Evolutionary conservation across 176 grass and related monocot species (phyloP).

Genomic region (Themeda triandra): DNA sequence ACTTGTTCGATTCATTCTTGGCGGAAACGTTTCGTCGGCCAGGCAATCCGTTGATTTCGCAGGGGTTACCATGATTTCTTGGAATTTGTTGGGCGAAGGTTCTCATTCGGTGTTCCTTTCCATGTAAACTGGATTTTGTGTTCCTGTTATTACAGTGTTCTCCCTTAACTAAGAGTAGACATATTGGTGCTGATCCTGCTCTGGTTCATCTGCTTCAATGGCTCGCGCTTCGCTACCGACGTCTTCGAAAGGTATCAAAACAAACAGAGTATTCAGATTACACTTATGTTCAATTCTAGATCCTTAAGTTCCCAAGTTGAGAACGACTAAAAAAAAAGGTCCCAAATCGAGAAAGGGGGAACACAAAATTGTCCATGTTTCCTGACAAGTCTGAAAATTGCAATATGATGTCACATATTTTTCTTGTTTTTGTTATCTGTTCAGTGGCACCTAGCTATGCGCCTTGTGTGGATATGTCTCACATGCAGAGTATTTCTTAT

Average conservation of each 20-base stretch:
- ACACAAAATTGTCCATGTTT: background rate
- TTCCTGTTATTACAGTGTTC: background rate
- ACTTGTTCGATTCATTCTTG: background rate
- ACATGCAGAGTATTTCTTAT: background rate
- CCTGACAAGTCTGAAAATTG: background rate
- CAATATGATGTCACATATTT: background rate
- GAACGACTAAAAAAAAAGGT: background rate
- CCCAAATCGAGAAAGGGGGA: background rate
- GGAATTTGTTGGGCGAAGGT: background rate
- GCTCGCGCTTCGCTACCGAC: conserved; percentile 55
- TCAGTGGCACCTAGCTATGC: background rate
- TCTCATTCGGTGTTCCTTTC: background rate
- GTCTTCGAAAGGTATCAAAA: conserved; percentile 54
- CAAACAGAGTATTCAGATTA: background rate
- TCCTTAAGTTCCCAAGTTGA: background rate
- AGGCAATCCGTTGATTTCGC: background rate
- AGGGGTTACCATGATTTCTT: background rate
- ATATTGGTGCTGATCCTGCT: conserved; percentile 71
- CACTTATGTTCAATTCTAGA: background rate
- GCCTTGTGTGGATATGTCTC: background rate
- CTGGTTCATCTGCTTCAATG: conserved; percentile 81
- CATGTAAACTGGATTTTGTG: background rate
- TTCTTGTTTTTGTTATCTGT: background rate
- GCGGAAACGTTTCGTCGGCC: background rate
- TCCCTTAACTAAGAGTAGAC: conserved; percentile 45